Conservation (phyloP, 352 stramenopile species). For the Phytophthora podocarpi region DNA sequence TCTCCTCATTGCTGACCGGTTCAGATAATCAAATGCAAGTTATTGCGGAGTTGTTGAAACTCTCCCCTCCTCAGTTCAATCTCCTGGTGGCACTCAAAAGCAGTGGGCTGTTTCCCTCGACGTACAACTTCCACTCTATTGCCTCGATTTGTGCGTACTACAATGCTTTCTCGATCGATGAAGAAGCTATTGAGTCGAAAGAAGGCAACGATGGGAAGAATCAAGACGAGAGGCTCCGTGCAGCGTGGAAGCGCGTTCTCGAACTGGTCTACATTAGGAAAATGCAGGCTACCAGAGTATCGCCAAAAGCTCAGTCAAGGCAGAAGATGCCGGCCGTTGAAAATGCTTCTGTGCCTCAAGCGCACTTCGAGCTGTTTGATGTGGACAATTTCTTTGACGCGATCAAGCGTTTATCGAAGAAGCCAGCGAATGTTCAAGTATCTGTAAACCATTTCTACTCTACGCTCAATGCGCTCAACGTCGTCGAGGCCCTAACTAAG, state of each 20-base stretch:
- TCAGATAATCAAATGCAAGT: conserved; percentile 54
- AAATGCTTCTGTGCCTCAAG: neutral
- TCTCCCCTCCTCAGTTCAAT: conserved; percentile 68
- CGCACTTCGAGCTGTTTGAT: conserved; percentile 65
- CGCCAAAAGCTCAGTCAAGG: conserved; percentile 5
- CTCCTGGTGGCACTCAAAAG: conserved; percentile 62
- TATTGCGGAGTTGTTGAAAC: conserved; percentile 50
- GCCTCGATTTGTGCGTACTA: conserved; percentile 69
- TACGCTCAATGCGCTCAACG: conserved; percentile 55
- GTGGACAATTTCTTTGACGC: conserved; percentile 59
- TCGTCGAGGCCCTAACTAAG: conserved; percentile 65
- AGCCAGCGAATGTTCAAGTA: conserved; percentile 54
- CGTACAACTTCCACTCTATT: conserved; percentile 55
- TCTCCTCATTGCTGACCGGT: conserved; percentile 38
- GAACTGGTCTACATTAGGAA: conserved; percentile 74
- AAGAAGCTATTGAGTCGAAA: conserved; percentile 40
- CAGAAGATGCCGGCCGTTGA: conserved; percentile 4
- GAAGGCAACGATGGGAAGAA: conserved; percentile 3
- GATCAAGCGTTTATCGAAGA: conserved; percentile 54
- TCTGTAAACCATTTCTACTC: conserved; percentile 62
- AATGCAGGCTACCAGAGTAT: conserved; percentile 24
- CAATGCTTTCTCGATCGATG: conserved; percentile 47
- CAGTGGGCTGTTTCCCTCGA: conserved; percentile 45
- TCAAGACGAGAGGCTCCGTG: conserved; percentile 41
- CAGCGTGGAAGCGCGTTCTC: conserved; percentile 54